Percentiles rank a stretch among this genome's conserved stretches.
phyloP scores from a whole-genome alignment of 352 stramenopile genomes.

The Globisporangium solare region DNA sequence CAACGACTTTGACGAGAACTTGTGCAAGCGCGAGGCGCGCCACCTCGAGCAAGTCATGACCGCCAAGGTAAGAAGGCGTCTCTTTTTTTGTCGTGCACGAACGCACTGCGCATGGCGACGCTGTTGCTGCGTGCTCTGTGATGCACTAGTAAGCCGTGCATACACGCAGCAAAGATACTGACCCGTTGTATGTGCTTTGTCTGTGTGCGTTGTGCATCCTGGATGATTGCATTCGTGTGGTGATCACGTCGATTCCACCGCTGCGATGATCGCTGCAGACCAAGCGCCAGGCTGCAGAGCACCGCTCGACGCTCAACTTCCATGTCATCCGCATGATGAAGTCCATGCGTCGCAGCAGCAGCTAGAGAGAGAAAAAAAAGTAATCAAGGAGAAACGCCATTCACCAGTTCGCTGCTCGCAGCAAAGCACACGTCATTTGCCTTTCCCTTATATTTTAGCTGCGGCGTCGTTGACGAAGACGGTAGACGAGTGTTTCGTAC shows the following conservation, averaged over 20 bases:
- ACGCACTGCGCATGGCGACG: background rate
- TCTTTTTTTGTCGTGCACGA: background rate
- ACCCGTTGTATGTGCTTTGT: background rate
- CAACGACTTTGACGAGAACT: slow-evolving; percentile 80
- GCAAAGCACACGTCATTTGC: background rate
- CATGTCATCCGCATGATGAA: slow-evolving; percentile 89
- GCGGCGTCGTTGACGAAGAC: background rate
- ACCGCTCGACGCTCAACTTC: slow-evolving; percentile 86
- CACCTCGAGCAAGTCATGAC: slow-evolving; percentile 78
- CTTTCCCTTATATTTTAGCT: background rate
- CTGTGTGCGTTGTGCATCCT: background rate
- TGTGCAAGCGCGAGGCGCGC: slow-evolving; percentile 79
- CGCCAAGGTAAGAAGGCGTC: slow-evolving; percentile 34
- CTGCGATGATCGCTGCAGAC: slow-evolving; percentile 21
- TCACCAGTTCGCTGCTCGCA: background rate
- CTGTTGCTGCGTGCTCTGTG: slow-evolving; percentile 4
- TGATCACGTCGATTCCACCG: too few species aligned
- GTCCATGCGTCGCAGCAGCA: slow-evolving; percentile 37
- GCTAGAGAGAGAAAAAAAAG: slow-evolving; percentile 1
- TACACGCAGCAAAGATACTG: background rate
- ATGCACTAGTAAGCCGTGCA: background rate
- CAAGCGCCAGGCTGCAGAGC: slow-evolving; percentile 52
- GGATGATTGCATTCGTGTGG: too few species aligned
- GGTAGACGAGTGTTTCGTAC: background rate
- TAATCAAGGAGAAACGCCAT: background rate